These are phyloP conservation scores for Crithidia sp. DNA, from an alignment of 208 protist species.

Conservation along the genomic window DNA sequence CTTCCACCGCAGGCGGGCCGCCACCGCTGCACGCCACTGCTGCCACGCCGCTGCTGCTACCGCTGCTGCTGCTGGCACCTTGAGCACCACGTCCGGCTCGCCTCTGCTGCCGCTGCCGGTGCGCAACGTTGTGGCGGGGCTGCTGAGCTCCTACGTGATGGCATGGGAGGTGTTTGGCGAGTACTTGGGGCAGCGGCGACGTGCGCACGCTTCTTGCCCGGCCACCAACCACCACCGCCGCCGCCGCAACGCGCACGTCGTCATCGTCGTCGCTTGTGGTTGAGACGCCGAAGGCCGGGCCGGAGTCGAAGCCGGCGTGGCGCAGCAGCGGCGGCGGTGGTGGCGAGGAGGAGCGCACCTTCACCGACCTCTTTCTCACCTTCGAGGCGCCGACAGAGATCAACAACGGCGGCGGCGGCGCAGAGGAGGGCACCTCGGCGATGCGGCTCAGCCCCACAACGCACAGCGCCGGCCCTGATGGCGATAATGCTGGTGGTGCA, in stretches of 20 bases:
- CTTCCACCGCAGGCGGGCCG: conserved; percentile 3
- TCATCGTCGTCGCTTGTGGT: neutral
- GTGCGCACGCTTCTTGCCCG: neutral
- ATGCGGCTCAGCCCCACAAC: neutral
- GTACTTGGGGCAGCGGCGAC: conserved; percentile 9
- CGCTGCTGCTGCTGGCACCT: neutral
- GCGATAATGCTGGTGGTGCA: neutral
- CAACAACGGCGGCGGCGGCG: neutral
- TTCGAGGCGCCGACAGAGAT: conserved; percentile 18
- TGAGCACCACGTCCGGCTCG: no score
- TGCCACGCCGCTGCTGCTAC: neutral
- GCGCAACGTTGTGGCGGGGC: conserved; percentile 13
- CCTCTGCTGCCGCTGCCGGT: conserved; percentile 17
- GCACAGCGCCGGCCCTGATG: neutral
- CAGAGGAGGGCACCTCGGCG: neutral
- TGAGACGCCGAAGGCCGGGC: neutral
- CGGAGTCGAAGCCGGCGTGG: no score
- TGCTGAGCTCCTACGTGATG: conserved; percentile 29
- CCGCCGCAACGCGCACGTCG: neutral
- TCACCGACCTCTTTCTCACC: conserved; percentile 15
- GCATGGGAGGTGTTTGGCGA: conserved; percentile 30
- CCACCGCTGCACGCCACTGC: neutral
- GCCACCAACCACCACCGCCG: neutral
- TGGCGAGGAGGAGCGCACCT: neutral
- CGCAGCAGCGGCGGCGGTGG: no score